Base-by-base conservation (phyloP, 805 yeast species). In the Starmerella vitae region DNA sequence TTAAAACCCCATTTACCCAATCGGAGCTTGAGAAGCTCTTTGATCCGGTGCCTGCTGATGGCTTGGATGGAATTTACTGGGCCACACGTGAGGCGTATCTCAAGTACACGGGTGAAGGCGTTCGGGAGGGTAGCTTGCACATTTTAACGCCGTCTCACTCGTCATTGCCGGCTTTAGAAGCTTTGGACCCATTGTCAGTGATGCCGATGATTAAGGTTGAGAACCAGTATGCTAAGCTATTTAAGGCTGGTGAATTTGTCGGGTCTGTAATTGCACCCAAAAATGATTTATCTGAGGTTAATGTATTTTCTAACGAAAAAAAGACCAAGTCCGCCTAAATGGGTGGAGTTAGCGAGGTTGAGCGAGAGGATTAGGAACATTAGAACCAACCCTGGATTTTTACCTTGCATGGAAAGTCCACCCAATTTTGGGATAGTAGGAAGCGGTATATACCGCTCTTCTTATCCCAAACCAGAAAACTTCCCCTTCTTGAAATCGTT, bases 391-490 rank as follows among this genome's bases (percentile, higher is more conserved):
- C n/a, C n/a, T n/a, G n/a, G n/a, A n/a, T n/a, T n/a, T n/a, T n/a
- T n/a, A 7, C 13, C 13, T 12, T 27, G 12, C 34, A 46, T 53
- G 43, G 55, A 53, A 41, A 37, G 47, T 24, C 98, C 98, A 2
- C 96, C 91, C 56, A 91, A 91, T 62, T 91, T 91, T 59, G 72
- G 93, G 5, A 74, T 79, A 34, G 94, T 91, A 2, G 74, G 78
- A 38, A 74, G 76, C 3, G 66, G 70, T 34, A 79, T 91, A 3
- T 91, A 84, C 59, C 66, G 98, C 39, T 75, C 88, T 30, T 80
- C 94, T 33, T 88, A 88, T 58, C 98, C 98, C 2, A 71, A 88
- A 36, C 68, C 76, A 2, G 91, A 78, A 54, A 85, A 85, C 58
- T 84, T 88, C 52, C 58, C 66, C 18, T 88, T 81, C 54, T 60